Conservation (phyloP, 2,329 filamentous ascomycete species). For the Colletotrichum tropicale region DNA sequence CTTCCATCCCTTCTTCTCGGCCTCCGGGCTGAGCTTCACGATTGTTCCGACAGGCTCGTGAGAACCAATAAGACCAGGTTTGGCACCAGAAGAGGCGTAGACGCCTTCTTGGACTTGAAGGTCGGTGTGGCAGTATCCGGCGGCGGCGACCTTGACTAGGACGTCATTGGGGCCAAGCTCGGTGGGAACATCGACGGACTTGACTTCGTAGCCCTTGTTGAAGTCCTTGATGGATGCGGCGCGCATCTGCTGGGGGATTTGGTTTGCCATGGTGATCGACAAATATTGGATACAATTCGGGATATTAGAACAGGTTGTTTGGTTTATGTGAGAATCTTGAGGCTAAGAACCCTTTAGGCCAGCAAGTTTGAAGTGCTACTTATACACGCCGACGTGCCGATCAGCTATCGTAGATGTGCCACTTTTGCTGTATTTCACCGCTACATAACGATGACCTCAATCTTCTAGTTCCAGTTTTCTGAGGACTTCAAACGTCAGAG, state of each 20-base stretch:
- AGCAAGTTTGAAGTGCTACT: background rate
- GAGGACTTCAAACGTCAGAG: background rate
- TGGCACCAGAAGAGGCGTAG: conserved; percentile 23
- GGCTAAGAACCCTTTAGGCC: background rate
- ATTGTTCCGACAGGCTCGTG: conserved; percentile 71
- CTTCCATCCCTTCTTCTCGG: conserved; percentile 26
- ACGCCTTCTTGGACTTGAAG: conserved; percentile 18
- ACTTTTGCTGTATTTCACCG: background rate
- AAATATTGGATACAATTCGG: background rate
- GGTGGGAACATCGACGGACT: conserved; percentile 18
- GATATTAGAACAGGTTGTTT: background rate
- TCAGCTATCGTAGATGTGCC: background rate
- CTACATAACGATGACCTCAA: background rate
- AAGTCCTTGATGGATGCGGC: conserved; percentile 31
- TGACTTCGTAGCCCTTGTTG: conserved; percentile 14
- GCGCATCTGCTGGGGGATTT: conserved; percentile 31
- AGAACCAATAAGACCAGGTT: conserved; percentile 37
- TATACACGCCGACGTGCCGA: background rate
- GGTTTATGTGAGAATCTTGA: background rate
- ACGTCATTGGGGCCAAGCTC: conserved; percentile 19
- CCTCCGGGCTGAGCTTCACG: conserved; percentile 55
- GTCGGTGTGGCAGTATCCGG: conserved; percentile 25
- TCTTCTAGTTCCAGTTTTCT: background rate
- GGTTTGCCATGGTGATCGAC: background rate
- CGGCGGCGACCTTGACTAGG: conserved; percentile 23